Percentiles rank a stretch among this genome's conserved stretches.
These are phyloP conservation scores for Diplotaxis tenuifolia DNA, from an alignment of 345 rosid genomes.

Conservation along the genomic window DNA sequence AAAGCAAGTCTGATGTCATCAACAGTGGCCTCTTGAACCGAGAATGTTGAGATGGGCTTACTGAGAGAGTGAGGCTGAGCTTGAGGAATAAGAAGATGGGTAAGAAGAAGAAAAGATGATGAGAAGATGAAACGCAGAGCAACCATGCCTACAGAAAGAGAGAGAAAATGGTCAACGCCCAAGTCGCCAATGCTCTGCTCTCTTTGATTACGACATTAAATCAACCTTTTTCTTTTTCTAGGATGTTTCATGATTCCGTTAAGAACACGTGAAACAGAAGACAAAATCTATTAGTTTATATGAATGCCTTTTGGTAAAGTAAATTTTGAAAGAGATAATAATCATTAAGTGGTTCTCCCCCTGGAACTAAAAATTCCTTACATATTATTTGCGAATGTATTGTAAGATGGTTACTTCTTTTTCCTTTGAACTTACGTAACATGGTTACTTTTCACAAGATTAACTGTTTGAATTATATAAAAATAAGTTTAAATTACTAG, in stretches of 20 bases:
- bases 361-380: neutral
- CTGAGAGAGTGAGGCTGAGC: neutral
- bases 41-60: constrained; percentile 14
- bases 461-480: too few species aligned
- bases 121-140: neutral
- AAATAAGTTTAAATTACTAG: too few species aligned
- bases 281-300: neutral
- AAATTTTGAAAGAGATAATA: neutral
- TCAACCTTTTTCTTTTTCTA: neutral
- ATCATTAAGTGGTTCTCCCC: neutral
- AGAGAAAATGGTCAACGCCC: neutral
- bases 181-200: neutral
- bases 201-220: neutral
- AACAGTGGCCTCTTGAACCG: constrained; percentile 10
- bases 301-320: neutral
- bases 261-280: neutral
- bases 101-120: neutral
- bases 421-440: too few species aligned
- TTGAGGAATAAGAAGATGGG: neutral
- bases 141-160: neutral
- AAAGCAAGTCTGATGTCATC: constrained; percentile 42
- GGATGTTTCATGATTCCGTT: neutral
- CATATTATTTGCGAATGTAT: too few species aligned
- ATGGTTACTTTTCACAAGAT: too few species aligned
- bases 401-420: too few species aligned